phyloP scores from a whole-genome alignment of 805 yeast genomes.

The Candida mattraensis region DNA sequence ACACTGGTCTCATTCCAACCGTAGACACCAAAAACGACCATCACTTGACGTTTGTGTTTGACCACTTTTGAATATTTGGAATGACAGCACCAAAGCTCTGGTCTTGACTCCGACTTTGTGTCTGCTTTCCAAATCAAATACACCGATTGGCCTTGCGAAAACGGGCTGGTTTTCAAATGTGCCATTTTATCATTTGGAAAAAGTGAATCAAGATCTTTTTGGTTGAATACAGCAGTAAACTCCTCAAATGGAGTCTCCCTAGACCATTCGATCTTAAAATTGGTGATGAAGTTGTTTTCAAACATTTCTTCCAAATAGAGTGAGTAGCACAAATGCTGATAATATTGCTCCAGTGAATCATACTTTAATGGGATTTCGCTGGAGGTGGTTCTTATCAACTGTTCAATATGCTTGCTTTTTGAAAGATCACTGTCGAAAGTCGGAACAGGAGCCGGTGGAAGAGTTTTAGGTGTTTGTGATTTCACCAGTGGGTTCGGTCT shows the following conservation, averaged over 20 bases:
- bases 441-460: not conserved
- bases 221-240: conserved; percentile 42
- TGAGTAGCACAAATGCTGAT: conserved; percentile 58
- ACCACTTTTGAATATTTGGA: conserved; percentile 37
- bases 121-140: conserved; percentile 48
- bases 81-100: conserved; percentile 59
- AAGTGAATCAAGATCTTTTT: conserved; percentile 46
- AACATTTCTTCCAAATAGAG: conserved; percentile 61
- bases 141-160: conserved; percentile 56
- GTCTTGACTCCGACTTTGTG: conserved; percentile 33
- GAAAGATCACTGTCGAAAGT: not conserved
- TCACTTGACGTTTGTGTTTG: conserved; percentile 13
- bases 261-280: conserved; percentile 47
- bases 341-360: conserved; percentile 51
- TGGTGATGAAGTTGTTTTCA: conserved; percentile 44
- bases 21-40: conserved; percentile 50
- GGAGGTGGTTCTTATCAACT: conserved; percentile 21
- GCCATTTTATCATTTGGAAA: conserved; percentile 52
- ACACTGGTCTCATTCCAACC: conserved; percentile 50
- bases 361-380: conserved; percentile 32
- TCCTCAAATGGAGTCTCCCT: conserved; percentile 32
- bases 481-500: too few relatives aligned
- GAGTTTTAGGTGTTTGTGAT: not conserved
- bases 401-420: conserved; percentile 10
- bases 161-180: conserved; percentile 58